Evolutionary conservation across 176 grass and related monocot genomes (phyloP).

Genomic region (maize (Zea mays)): DNA sequence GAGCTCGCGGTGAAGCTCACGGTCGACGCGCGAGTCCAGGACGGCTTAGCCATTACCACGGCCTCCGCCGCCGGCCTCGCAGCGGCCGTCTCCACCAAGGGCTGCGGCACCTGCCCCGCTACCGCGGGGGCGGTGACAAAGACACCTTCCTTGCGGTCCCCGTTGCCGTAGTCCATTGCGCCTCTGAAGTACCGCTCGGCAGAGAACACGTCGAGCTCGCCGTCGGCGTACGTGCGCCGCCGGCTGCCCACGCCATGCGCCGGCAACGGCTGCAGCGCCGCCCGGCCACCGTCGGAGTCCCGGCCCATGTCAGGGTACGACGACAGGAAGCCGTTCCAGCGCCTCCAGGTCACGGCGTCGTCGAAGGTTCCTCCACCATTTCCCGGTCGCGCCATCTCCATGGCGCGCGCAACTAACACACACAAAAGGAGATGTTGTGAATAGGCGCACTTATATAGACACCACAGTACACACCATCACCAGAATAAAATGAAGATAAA

Average conservation of each 20-base stretch:
- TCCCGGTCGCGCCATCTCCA: slow-evolving; percentile 31
- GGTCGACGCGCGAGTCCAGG: slow-evolving; percentile 6
- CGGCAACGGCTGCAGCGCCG: not conserved
- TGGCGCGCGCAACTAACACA: not conserved
- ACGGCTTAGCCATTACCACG: slow-evolving; percentile 12
- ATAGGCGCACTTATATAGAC: slow-evolving; percentile 25
- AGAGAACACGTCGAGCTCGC: slow-evolving; percentile 73
- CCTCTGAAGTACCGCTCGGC: slow-evolving; percentile 79
- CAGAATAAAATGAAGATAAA: not conserved
- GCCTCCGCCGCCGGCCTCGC: not conserved
- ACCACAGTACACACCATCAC: not conserved
- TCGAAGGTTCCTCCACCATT: slow-evolving; percentile 35
- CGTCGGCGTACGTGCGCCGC: slow-evolving; percentile 49
- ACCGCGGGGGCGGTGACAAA: not conserved
- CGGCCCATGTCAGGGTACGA: slow-evolving; percentile 41
- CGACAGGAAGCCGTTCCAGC: slow-evolving; percentile 44
- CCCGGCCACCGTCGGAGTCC: too few species aligned
- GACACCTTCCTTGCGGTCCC: not conserved
- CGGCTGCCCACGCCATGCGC: slow-evolving; percentile 30
- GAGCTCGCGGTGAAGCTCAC: slow-evolving; percentile 25
- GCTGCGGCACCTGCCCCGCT: not conserved
- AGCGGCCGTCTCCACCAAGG: not conserved
- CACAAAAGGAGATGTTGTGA: not conserved
- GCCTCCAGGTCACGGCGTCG: not conserved
- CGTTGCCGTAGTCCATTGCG: slow-evolving; percentile 26